These are phyloP conservation scores for Syncephalis fuscata DNA, from an alignment of 371 early-diverging fungal genomes.

Conservation along the genomic window DNA sequence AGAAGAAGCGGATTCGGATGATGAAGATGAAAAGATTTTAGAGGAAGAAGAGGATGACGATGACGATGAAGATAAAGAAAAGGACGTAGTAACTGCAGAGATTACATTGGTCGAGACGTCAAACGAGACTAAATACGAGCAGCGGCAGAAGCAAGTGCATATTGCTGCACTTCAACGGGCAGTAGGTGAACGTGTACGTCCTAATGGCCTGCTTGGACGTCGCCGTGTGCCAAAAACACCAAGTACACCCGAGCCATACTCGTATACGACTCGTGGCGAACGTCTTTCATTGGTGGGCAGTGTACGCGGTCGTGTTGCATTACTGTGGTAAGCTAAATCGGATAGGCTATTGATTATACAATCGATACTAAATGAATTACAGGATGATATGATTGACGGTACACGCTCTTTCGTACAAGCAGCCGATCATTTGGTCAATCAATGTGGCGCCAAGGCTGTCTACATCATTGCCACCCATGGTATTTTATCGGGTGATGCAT, in stretches of 20 bases:
- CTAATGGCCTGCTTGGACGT: background rate
- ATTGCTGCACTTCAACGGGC: slow-evolving; percentile 5
- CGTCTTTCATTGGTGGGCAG: slow-evolving; percentile 79
- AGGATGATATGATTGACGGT: slow-evolving; percentile 85
- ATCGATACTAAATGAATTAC: background rate
- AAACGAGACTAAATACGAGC: slow-evolving; percentile 9
- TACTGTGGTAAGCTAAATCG: slow-evolving; percentile 80
- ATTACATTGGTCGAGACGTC: slow-evolving; percentile 11
- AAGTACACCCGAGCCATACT: too few species aligned
- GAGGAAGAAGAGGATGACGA: slow-evolving; percentile 15
- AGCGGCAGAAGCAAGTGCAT: slow-evolving; percentile 15
- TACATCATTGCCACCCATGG: slow-evolving; percentile 92
- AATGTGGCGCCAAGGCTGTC: slow-evolving; percentile 72
- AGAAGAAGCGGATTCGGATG: slow-evolving; percentile 16
- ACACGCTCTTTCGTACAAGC: slow-evolving; percentile 80
- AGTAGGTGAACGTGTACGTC: slow-evolving; percentile 11
- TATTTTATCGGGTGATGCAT: slow-evolving; percentile 71
- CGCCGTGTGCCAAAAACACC: too few species aligned
- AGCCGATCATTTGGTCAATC: slow-evolving; percentile 69
- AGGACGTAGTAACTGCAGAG: slow-evolving; percentile 13
- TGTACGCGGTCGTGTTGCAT: slow-evolving; percentile 72
- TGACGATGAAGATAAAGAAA: slow-evolving; percentile 13
- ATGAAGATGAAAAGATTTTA: slow-evolving; percentile 8
- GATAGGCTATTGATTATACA: too few species aligned
- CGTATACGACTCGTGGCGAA: background rate